Conservation (phyloP, 345 rosid species). For the Raphanus raphanistrum region DNA sequence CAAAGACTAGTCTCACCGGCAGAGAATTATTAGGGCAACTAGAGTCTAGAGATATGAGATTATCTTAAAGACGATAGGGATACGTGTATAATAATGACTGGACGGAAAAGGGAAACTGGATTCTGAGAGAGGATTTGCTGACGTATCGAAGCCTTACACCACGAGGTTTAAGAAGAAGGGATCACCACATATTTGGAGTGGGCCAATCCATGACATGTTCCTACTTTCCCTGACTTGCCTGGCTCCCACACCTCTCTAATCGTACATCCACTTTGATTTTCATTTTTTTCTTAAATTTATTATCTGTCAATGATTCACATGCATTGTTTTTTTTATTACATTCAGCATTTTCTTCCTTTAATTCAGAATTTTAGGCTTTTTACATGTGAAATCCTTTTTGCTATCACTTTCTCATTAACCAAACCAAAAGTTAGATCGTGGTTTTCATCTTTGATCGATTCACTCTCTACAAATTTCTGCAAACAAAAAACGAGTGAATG, state of each 20-base stretch:
- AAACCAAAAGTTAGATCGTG: not conserved
- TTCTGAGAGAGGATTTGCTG: constrained; percentile 20
- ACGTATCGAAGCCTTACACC: constrained; percentile 32
- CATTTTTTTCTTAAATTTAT: not conserved
- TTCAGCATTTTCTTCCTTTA: constrained; percentile 30
- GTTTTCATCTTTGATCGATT: not conserved
- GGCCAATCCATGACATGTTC: constrained; percentile 36
- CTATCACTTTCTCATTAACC: constrained; percentile 13
- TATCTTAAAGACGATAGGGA: constrained; percentile 19
- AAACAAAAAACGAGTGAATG: no score
- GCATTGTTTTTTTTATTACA: constrained; percentile 2
- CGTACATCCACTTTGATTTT: constrained; percentile 31
- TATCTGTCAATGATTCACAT: constrained; percentile 41
- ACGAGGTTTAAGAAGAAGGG: constrained; percentile 6
- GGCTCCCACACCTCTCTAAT: constrained; percentile 30
- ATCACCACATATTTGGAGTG: constrained; percentile 32
- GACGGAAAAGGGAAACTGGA: not conserved
- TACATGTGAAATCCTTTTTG: constrained; percentile 15
- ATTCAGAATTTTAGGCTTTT: constrained; percentile 37
- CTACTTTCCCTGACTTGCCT: constrained; percentile 17
- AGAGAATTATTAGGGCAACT: constrained; percentile 20
- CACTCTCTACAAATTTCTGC: no score
- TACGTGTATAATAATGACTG: constrained; percentile 24
- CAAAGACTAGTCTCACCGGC: constrained; percentile 24
- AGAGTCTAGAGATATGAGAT: constrained; percentile 26